phyloP scores from a whole-genome alignment of 2,329 filamentous ascomycete species.

The Pseudocercospora pini-densiflorae region DNA sequence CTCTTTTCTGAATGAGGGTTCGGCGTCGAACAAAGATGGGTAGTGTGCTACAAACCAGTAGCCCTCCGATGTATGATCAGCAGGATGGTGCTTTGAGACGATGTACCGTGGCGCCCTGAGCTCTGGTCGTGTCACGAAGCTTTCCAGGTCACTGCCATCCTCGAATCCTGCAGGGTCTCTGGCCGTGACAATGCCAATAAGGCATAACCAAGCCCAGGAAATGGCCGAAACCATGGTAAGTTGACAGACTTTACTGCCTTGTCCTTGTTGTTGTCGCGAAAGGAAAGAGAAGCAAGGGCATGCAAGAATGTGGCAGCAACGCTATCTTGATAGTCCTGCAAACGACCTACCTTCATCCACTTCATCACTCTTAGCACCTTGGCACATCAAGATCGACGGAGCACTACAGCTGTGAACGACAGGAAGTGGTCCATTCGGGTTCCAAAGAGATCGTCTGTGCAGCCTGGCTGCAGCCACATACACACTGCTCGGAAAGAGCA shows the following conservation, averaged over 20 bases:
- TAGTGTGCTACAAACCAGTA: conserved; percentile 29
- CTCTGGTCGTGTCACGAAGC: conserved; percentile 17
- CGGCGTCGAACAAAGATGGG: conserved; percentile 1
- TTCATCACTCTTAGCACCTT: background rate
- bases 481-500: background rate
- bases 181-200: background rate
- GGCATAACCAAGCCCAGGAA: background rate
- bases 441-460: background rate
- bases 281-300: too few relatives aligned
- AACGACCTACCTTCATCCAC: background rate
- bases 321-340: background rate
- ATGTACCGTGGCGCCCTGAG: conserved; percentile 18
- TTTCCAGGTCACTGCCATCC: conserved; percentile 11
- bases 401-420: background rate
- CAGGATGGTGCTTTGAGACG: conserved; percentile 15
- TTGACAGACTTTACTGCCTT: background rate
- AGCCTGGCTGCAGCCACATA: background rate
- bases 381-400: background rate
- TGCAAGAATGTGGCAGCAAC: background rate
- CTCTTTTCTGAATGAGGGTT: conserved; percentile 14
- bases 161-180: conserved; percentile 11
- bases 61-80: conserved; percentile 19
- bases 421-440: background rate
- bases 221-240: background rate
- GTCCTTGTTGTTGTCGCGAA: background rate